Evolutionary conservation across 2,329 filamentous ascomycete species (phyloP), one percentile per base, ranked within the genome.

Genomic region (Fusarium sp.): DNA sequence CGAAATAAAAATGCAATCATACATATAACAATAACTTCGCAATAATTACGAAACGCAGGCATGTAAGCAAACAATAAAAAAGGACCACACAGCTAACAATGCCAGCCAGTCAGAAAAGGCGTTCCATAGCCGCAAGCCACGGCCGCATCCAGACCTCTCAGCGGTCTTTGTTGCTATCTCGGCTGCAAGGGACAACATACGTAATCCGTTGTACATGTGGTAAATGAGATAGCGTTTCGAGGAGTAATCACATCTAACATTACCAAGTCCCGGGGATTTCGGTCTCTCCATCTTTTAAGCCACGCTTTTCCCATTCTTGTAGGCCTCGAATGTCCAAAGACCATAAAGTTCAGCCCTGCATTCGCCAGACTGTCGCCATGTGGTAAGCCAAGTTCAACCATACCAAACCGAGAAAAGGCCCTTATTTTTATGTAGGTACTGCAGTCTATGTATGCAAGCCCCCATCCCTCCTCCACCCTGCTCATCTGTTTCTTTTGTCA

Each of bases 341-440:
- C 23, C 30, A 56, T 47, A 64, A 32, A 62, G 67, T 70, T 70
- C 67, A 70, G 67, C 67, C 67, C 25, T 49, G 47, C 57, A 71
- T 68, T 69, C 42, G 46, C 66, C 61, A 54, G 54, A 27, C 25
- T 41, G 30, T 49, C 48, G 54, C 57, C 64, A 57, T 32, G 37
- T 37, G 48, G 16, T 55, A 42, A 55, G 42, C 28, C 21, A 23
- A 43, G 4, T 32, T 32, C 12, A 37, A 37, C 32, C 32, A 51
- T 37, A 14, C 48, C 32, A 13, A 20, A 27, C 21, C 30, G 4
- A 37, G 48, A 16, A 41, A 51, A 40, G 32, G 27, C 21, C 48
- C 11, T 11, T 37, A 37, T 30, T 30, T 30, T 30, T 30, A 30
- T 30, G 28, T 30, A 30, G 28, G 28, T 30, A 30, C 28, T 37